A percentile compares a stretch with the other conserved stretches of the same genome.
Evolutionary conservation across 192 early-diverging fungal species (phyloP).

Genomic region (Lobosporangium transversale): DNA sequence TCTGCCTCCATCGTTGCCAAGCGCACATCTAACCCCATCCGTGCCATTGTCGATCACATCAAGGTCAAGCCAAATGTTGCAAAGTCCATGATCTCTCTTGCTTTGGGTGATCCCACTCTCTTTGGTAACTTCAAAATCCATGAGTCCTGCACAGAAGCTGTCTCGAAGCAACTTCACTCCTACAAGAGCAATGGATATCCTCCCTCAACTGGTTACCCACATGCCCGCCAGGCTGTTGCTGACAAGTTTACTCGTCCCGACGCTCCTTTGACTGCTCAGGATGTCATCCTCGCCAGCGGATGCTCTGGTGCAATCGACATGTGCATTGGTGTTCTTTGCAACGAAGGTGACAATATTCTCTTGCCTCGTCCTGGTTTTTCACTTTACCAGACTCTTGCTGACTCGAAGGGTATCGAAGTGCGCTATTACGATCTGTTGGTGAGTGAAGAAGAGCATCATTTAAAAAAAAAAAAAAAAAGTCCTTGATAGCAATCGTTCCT

Average conservation of each 20-base stretch:
- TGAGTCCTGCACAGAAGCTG: constrained; percentile 73
- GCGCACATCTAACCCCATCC: constrained; percentile 88
- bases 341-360: constrained; percentile 86
- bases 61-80: constrained; percentile 69
- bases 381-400: constrained; percentile 84
- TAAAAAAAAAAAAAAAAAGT: no score
- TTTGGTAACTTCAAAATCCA: constrained; percentile 93
- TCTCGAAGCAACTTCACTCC: constrained; percentile 71
- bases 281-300: constrained; percentile 85
- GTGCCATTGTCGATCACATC: constrained; percentile 83
- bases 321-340: constrained; percentile 75
- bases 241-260: constrained; percentile 70
- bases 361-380: constrained; percentile 88
- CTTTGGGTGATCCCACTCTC: constrained; percentile 85
- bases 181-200: constrained; percentile 87
- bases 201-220: constrained; percentile 72
- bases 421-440: constrained; percentile 83
- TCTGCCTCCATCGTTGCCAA: constrained; percentile 72
- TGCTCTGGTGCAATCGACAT: constrained; percentile 83
- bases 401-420: constrained; percentile 78
- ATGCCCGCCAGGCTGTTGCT: constrained; percentile 82
- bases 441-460: no score
- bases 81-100: constrained; percentile 72
- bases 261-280: constrained; percentile 75
- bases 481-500: no score